phyloP scores from a whole-genome alignment of 345 rosid genomes.

The Sonneratia caseolaris region DNA sequence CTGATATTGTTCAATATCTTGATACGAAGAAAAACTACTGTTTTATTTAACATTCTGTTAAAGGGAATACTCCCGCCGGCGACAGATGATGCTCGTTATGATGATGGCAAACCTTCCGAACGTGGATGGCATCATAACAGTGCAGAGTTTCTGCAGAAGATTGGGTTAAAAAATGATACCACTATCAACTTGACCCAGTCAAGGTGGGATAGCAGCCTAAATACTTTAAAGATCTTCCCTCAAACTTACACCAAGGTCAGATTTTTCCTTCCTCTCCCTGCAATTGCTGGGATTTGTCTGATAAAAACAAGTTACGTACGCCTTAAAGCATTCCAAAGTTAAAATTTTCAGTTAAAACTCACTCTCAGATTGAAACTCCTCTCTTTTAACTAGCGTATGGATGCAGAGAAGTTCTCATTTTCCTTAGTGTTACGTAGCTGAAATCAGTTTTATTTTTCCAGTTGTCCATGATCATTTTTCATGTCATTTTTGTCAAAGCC shows the following conservation, averaged over 20 bases:
- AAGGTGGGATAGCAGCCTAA: constrained; percentile 85
- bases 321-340: not conserved
- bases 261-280: not conserved
- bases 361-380: not conserved
- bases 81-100: constrained; percentile 41
- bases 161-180: constrained; percentile 65
- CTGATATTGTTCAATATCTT: too few relatives aligned
- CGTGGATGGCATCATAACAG: constrained; percentile 48
- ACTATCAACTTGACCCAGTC: constrained; percentile 81
- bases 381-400: not conserved
- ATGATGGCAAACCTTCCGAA: constrained; percentile 42
- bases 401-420: not conserved
- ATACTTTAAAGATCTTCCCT: constrained; percentile 82
- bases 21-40: too few relatives aligned
- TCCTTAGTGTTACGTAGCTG: too few relatives aligned
- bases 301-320: too few relatives aligned
- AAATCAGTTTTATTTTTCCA: too few relatives aligned
- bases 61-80: constrained; percentile 62
- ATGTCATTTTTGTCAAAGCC: too few relatives aligned
- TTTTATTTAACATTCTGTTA: constrained; percentile 2
- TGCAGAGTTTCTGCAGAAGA: constrained; percentile 73
- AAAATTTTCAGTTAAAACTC: not conserved
- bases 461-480: too few relatives aligned
- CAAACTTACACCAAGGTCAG: constrained; percentile 83
- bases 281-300: not conserved